Base-by-base conservation (phyloP, 2,329 filamentous ascomycete genomes). In the Talaromyces islandicus region DNA sequence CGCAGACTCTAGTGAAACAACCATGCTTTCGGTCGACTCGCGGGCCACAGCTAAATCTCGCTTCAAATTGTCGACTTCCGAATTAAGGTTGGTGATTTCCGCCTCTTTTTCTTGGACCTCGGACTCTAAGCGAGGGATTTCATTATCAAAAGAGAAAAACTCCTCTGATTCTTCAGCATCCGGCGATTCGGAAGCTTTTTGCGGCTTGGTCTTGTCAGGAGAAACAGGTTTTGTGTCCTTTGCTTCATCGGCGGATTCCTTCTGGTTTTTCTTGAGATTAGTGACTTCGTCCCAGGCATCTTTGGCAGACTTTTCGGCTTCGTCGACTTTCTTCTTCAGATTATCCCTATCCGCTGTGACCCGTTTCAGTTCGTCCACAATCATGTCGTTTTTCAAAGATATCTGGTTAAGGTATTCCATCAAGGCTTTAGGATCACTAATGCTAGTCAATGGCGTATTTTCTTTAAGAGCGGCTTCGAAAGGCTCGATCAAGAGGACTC, bases 391-490 rank as follows among this genome's bases (percentile, higher is more conserved):
- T 70, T 95, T 93, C 57, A 92, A 75, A 63, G 88, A 93, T 46
- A 96, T 77, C 73, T 97, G 91, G 66, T 88, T 91, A 29, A 99
- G 81, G 69, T 97, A 99, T 74, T 97, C 93, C 7, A 92, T 84
- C 35, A 99, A 81, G 2, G 92, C 88, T 57, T 86, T 85, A 0
- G 93, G 91, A 62, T 99, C 94, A 66, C 81, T 83, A 67, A 99
- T 96, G 17, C 91, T 93, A 4, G 90, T 90, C 38, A 97, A 79
- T 2, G 94, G 93, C 0, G 94, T 99, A 68, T 96, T 90, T 71
- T 99, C 94, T 67, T 91, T 90, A 7, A 99, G 81, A 0, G 89
- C 88, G 58, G 90, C 88, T 76, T 99, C 94, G 72, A 99, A 99
- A 0, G 91, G 89, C 70, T 97, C 94, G 69, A 97, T 95, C 2